Percentiles rank a stretch among this genome's conserved stretches.
Evolutionary conservation across 208 protist genomes (phyloP).

Genomic region (Crithidia acanthocephali): DNA sequence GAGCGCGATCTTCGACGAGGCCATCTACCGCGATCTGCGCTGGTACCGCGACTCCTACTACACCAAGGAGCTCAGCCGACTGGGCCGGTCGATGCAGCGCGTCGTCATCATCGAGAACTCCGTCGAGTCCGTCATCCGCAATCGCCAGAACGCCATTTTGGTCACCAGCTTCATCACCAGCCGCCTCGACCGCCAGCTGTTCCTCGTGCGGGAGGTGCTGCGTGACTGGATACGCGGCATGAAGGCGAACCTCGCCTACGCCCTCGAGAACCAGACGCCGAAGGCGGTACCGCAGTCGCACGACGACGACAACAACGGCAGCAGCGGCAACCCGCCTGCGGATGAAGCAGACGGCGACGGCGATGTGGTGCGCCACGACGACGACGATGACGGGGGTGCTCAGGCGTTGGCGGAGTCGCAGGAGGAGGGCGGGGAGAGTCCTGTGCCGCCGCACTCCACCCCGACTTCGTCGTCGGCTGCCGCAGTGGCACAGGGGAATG

Average conservation of each 20-base stretch:
- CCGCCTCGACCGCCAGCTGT: slow-evolving; percentile 70
- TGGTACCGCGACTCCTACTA: slow-evolving; percentile 88
- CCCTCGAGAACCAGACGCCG: slow-evolving; percentile 5
- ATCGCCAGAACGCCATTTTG: slow-evolving; percentile 82
- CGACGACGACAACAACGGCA: not conserved
- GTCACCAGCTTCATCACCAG: slow-evolving; percentile 88
- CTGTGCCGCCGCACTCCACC: slow-evolving; percentile 17
- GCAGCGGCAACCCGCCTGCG: slow-evolving; percentile 3
- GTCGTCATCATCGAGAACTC: slow-evolving; percentile 92
- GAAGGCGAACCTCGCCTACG: slow-evolving; percentile 19
- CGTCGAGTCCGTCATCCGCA: slow-evolving; percentile 79
- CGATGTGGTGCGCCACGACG: not conserved
- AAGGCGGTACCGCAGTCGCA: not conserved
- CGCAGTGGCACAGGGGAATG: not conserved
- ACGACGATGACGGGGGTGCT: not conserved
- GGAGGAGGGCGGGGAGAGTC: slow-evolving; percentile 23
- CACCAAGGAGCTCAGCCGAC: slow-evolving; percentile 86
- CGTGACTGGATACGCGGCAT: slow-evolving; percentile 66
- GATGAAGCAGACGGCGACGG: not conserved
- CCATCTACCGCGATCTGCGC: slow-evolving; percentile 85
- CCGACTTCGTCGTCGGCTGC: not conserved
- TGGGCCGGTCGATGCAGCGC: slow-evolving; percentile 75
- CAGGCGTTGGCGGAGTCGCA: not conserved
- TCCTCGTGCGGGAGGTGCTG: slow-evolving; percentile 68
- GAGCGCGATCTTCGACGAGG: slow-evolving; percentile 73